Evolutionary conservation across 352 stramenopile genomes (phyloP).

Genomic region (Pythium rhizo-oryzae): DNA sequence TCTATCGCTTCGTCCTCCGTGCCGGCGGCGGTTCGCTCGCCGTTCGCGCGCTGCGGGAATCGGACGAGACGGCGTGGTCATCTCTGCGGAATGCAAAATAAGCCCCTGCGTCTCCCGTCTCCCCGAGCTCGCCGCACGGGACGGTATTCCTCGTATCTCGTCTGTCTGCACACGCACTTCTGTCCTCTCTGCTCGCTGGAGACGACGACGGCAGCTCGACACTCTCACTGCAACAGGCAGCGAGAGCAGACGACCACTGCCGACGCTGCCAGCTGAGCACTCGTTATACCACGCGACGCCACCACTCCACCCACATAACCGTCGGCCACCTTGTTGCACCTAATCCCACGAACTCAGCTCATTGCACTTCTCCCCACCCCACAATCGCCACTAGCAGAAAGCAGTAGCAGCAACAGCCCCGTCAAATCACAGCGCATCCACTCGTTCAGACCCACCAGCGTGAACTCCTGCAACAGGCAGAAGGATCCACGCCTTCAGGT

Average conservation of each 20-base stretch:
- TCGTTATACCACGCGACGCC: neutral
- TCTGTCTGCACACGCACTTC: neutral
- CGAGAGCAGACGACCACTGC: neutral
- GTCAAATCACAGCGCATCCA: neutral
- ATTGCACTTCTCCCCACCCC: neutral
- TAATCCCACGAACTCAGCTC: neutral
- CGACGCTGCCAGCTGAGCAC: neutral
- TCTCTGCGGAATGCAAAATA: neutral
- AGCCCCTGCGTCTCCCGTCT: neutral
- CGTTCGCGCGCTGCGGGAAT: neutral
- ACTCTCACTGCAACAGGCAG: neutral
- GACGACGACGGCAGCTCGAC: neutral
- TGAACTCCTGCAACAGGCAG: slow-evolving; percentile 6
- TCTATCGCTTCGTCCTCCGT: slow-evolving; percentile 2
- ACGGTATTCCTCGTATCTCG: neutral
- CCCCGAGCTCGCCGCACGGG: neutral
- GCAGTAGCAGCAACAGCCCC: neutral
- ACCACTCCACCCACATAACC: neutral
- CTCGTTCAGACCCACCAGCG: neutral
- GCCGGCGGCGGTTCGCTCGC: neutral
- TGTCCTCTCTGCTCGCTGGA: neutral
- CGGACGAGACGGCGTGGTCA: neutral
- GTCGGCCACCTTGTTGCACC: neutral
- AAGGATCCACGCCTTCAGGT: neutral
- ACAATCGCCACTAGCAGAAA: neutral